Evolutionary conservation across 441 rosid species (phyloP).

Genomic region (Mallotus japonicus): DNA sequence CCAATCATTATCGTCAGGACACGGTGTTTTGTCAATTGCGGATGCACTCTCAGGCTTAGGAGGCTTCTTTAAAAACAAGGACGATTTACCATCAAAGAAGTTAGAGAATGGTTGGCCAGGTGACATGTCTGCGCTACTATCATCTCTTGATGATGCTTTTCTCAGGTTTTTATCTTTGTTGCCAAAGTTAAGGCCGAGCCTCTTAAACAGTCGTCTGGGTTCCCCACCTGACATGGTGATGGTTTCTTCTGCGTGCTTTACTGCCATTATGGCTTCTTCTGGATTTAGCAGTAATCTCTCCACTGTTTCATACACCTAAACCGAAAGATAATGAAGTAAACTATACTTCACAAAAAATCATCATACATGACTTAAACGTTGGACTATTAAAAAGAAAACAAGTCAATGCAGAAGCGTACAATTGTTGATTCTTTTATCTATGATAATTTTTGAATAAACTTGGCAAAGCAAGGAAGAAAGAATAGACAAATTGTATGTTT

Average conservation of each 20-base stretch:
- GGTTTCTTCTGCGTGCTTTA: constrained; percentile 42
- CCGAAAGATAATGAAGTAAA: background rate
- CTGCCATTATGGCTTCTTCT: constrained; percentile 53
- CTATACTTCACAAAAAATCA: background rate
- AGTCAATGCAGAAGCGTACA: too few relatives aligned
- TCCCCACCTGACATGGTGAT: constrained; percentile 26
- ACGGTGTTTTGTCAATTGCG: constrained; percentile 10
- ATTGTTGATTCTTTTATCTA: too few relatives aligned
- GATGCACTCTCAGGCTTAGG: constrained; percentile 43
- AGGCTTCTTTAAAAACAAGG: constrained; percentile 55
- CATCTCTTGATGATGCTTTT: constrained; percentile 35
- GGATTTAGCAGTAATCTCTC: constrained; percentile 59
- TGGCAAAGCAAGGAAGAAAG: too few relatives aligned
- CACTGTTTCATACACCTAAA: constrained; percentile 64
- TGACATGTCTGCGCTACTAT: constrained; percentile 35
- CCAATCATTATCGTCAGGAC: constrained; percentile 43
- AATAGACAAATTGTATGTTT: too few relatives aligned
- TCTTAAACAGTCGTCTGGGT: constrained; percentile 44
- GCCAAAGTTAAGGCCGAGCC: constrained; percentile 51
- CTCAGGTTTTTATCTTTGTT: constrained; percentile 42
- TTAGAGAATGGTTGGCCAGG: constrained; percentile 50
- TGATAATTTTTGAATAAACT: too few relatives aligned
- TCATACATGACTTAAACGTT: background rate
- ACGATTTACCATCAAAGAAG: constrained; percentile 65
- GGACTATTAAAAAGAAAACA: too few relatives aligned